These are phyloP conservation scores for Pterothamnion heteromorphum DNA, from an alignment of 31 red algal species.

Conservation along the genomic window DNA sequence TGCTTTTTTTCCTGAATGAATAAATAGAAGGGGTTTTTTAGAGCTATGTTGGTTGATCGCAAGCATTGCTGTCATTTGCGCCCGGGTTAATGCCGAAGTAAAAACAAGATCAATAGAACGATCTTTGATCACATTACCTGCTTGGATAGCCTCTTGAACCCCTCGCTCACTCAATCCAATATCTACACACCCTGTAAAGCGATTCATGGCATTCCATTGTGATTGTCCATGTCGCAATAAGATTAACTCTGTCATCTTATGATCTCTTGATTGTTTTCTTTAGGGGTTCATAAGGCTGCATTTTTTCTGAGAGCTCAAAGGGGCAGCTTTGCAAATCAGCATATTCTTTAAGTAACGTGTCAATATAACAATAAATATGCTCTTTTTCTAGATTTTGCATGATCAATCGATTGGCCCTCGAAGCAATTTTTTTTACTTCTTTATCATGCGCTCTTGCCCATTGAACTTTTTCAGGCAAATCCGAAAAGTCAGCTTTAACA, in stretches of 20 bases:
- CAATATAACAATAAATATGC: no score
- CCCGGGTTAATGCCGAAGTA: slow-evolving; percentile 41
- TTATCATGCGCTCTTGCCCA: no score
- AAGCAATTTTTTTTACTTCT: no score
- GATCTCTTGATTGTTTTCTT: background rate
- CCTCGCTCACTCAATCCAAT: background rate
- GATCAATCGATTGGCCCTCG: no score
- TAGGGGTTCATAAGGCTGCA: background rate
- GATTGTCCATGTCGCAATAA: slow-evolving; percentile 38
- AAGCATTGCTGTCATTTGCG: background rate
- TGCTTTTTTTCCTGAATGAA: background rate
- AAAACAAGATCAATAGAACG: slow-evolving; percentile 11
- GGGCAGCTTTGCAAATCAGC: no score
- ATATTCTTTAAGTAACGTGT: no score
- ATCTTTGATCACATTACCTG: slow-evolving; percentile 38
- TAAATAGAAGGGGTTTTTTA: background rate
- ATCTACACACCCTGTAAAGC: slow-evolving; percentile 45
- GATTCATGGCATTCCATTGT: slow-evolving; percentile 39
- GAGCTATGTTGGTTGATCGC: slow-evolving; percentile 10
- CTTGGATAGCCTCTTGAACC: background rate
- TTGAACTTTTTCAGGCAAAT: no score
- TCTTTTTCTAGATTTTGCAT: no score
- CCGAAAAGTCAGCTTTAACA: no score
- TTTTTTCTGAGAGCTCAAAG: no score
- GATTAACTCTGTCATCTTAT: background rate